Evolutionary conservation across 2,329 filamentous ascomycete species (phyloP).

Genomic region (Aspergillus amoenus): DNA sequence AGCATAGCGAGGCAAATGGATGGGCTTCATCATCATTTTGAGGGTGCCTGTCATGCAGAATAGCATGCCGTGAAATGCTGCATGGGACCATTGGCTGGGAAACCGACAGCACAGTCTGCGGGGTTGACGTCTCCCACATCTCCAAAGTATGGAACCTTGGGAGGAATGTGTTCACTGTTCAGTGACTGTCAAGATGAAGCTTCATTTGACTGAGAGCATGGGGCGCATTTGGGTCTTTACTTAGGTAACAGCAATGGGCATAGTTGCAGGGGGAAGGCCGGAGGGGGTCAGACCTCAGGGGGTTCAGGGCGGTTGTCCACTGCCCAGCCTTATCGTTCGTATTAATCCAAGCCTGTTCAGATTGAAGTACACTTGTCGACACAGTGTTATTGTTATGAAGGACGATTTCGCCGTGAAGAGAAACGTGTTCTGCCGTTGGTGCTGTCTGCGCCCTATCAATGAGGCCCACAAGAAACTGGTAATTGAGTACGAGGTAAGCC

Average conservation of each 20-base stretch:
- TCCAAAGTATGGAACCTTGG: neutral
- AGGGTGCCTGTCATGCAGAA: neutral
- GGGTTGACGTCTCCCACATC: neutral
- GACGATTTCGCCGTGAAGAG: neutral
- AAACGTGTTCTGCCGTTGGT: neutral
- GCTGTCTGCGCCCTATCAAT: neutral
- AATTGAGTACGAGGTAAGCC: neutral
- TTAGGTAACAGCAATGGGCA: neutral
- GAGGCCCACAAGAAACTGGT: no score
- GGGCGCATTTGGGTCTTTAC: neutral
- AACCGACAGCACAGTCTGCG: slow-evolving; percentile 1
- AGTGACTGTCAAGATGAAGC: neutral
- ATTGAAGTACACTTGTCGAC: no score
- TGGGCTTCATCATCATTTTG: neutral
- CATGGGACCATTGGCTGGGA: slow-evolving; percentile 2
- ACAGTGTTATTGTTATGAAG: no score
- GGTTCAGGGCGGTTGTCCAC: neutral
- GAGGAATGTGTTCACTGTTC: neutral
- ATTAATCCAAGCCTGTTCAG: no score
- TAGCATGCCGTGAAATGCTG: neutral
- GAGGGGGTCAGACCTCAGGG: neutral
- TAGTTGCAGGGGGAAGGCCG: neutral
- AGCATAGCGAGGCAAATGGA: neutral
- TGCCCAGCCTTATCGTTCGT: neutral
- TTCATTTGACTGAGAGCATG: neutral